A percentile compares a stretch with the other conserved stretches of the same genome.
Evolutionary conservation across 148 eudicot species (phyloP).

Genomic region (Suaeda aralocaspica): DNA sequence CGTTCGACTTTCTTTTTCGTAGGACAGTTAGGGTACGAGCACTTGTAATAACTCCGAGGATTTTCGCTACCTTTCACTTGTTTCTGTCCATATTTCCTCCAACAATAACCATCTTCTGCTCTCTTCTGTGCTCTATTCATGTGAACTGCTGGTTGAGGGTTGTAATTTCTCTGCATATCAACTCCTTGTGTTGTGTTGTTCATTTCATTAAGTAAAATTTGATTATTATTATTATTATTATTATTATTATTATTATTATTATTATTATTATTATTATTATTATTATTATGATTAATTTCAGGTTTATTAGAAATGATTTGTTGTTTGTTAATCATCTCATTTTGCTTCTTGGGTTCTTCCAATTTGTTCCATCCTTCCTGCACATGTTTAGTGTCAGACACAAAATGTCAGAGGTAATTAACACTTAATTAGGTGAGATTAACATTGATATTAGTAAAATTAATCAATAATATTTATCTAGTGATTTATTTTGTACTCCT

Average conservation of each 20-base stretch:
- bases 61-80: conserved; percentile 81
- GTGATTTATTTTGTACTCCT: neutral
- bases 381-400: conserved; percentile 21
- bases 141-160: conserved; percentile 33
- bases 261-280: neutral
- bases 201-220: conserved; percentile 19
- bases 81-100: conserved; percentile 85
- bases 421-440: conserved; percentile 18
- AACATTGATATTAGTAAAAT: neutral
- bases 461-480: no score
- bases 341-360: conserved; percentile 35
- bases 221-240: conserved; percentile 15
- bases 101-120: conserved; percentile 68
- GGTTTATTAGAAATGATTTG: conserved; percentile 6
- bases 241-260: neutral
- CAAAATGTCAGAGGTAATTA: conserved; percentile 21
- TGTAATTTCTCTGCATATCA: conserved; percentile 14
- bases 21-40: conserved; percentile 63
- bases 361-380: conserved; percentile 38
- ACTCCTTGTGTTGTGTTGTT: conserved; percentile 23
- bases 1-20: conserved; percentile 79
- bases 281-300: neutral
- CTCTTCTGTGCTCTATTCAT: conserved; percentile 49
- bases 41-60: conserved; percentile 83
- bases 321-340: conserved; percentile 28